These are phyloP conservation scores for Reutealis trisperma DNA, from an alignment of 345 rosid genomes.

Conservation along the genomic window DNA sequence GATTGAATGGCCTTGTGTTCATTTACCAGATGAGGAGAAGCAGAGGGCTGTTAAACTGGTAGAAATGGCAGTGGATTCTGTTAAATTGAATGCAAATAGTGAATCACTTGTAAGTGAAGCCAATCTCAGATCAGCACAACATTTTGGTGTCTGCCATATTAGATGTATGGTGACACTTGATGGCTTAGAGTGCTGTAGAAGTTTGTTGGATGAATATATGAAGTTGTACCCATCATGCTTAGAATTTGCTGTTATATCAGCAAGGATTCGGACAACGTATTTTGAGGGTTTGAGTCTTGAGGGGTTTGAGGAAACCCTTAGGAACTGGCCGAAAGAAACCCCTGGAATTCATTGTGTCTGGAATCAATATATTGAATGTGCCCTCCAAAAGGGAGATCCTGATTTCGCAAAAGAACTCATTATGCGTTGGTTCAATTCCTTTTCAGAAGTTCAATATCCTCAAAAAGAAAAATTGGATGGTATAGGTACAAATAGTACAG, in stretches of 20 bases:
- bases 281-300: constrained; percentile 32
- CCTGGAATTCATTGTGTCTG: constrained; percentile 77
- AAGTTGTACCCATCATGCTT: constrained; percentile 62
- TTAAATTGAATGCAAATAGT: constrained; percentile 29
- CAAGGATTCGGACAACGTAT: constrained; percentile 49
- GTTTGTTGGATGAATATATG: constrained; percentile 53
- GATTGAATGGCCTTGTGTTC: constrained; percentile 75
- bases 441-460: constrained; percentile 40
- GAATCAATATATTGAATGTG: constrained; percentile 87
- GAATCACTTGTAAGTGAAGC: constrained; percentile 30
- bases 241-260: constrained; percentile 65
- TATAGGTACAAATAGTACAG: constrained; percentile 21
- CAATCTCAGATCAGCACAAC: constrained; percentile 43
- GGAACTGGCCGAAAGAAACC: constrained; percentile 61
- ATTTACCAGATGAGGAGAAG: constrained; percentile 53
- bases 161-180: constrained; percentile 59
- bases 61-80: constrained; percentile 48
- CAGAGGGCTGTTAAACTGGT: constrained; percentile 51
- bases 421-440: constrained; percentile 63
- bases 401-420: constrained; percentile 58
- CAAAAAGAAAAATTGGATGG: constrained; percentile 30
- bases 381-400: constrained; percentile 49
- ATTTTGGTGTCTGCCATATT: constrained; percentile 61
- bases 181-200: constrained; percentile 45
- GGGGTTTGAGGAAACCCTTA: constrained; percentile 70